phyloP scores from a whole-genome alignment of 352 stramenopile species.

The Phytophthora colocasiae region DNA sequence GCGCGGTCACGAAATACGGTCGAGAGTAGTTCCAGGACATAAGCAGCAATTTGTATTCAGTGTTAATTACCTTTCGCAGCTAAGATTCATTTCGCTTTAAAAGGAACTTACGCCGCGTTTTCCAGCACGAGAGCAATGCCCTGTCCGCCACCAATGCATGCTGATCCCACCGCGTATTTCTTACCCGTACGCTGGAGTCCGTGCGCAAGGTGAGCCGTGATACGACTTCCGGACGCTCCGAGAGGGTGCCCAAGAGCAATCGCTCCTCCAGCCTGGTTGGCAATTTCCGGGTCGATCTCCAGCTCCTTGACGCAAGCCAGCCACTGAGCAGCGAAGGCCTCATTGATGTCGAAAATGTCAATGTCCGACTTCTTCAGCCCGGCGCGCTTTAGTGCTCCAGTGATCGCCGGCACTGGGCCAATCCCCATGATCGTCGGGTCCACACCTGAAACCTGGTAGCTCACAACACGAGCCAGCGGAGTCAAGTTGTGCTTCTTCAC shows the following conservation, averaged over 20 bases:
- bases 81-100: neutral
- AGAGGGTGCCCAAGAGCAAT: conserved; percentile 98
- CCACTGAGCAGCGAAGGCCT: conserved; percentile 98
- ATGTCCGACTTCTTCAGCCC: conserved; percentile 94
- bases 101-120: conserved; percentile 69
- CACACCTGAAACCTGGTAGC: conserved; percentile 93
- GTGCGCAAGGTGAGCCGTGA: conserved; percentile 93
- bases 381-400: conserved; percentile 88
- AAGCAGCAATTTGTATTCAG: no score
- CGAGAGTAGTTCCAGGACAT: no score
- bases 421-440: conserved; percentile 98
- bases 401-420: conserved; percentile 96
- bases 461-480: conserved; percentile 93
- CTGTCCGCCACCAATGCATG: conserved; percentile 98
- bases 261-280: conserved; percentile 95
- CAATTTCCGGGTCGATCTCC: conserved; percentile 93
- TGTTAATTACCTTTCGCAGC: neutral
- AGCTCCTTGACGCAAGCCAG: conserved; percentile 97
- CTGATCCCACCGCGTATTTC: conserved; percentile 96
- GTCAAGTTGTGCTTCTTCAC: conserved; percentile 94
- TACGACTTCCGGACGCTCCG: conserved; percentile 93
- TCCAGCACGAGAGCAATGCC: conserved; percentile 98
- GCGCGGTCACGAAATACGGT: no score
- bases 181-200: conserved; percentile 83
- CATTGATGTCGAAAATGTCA: conserved; percentile 99